Base-by-base conservation (phyloP, 2,329 filamentous ascomycete genomes). In the Geosmithia flava region DNA sequence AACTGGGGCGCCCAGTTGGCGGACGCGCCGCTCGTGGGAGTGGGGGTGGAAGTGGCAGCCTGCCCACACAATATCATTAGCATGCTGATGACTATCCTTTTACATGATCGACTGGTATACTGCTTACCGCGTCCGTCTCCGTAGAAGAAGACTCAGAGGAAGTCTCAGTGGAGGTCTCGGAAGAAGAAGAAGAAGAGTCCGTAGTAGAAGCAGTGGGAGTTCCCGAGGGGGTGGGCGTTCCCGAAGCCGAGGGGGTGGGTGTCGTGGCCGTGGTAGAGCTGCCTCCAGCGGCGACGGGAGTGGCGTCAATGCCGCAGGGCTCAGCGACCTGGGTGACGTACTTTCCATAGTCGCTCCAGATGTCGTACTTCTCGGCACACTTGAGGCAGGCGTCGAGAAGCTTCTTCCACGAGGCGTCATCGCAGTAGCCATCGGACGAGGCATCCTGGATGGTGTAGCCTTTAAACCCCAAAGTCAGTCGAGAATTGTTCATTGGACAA, bases 301-400 rank as follows among this genome's bases (percentile, higher is more conserved):
- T 57, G 41, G 56, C 56, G 40, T 56, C 53, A 20, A 60, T 49
- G 17, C 62, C 61, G 50, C 68, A 68, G 8, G 54, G 60, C 16
- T 60, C 51, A 13, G 69, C 69, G 20, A 65, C 67, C 1, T 53
- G 53, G 17, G 53, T 51, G 19, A 74, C 63, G 10, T 61, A 58
- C 17, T 53, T 49, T 16, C 68, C 65, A 46, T 74, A 73, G 51
- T 65, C 61, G 42, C 62, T 53, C 69, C 69, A 72, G 53, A 73
- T 68, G 29, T 70, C 57, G 47, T 62, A 65, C 19, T 63, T 55
- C 30, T 64, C 51, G 42, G 69, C 69, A 49, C 70, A 74, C 44
- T 67, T 56, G 27, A 73, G 61, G 53, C 72, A 76, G 27, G 57
- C 64, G 20, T 66, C 55, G 57, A 72, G 67, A 51, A 67, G 59